Base-by-base conservation (phyloP, 2,329 filamentous ascomycete genomes). In the Meredithiella fracta region DNA sequence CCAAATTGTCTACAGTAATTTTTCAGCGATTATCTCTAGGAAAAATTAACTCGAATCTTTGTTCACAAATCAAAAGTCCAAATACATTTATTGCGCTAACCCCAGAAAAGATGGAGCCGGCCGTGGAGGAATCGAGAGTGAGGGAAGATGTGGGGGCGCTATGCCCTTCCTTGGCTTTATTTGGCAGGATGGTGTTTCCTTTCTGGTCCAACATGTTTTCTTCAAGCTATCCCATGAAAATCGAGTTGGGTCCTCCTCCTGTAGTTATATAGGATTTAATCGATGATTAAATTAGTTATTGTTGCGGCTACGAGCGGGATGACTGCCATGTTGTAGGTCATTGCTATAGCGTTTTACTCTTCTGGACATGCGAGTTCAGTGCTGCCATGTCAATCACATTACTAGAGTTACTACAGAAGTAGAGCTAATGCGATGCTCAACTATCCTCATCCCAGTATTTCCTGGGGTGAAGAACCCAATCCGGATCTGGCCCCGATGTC, bases 101-200 rank as follows among this genome's bases (percentile, higher is more conserved):
- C 53, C 53, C 53, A 47, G 53, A 54, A 54, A 54, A 47, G 25
- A 54, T 54, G 53, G 53, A 47, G 53, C 53, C 38, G 53, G 11
- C 14, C 26, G 53, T 29, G 15, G 25, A 54, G 53, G 40, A 51
- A 26, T 34, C 25, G 8, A 26, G 11, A 17, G n/a, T 54, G 53
- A 20, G 53, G 17, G 20, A 54, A 54, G 23, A 54, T 25, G 38
- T 54, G 53, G 53, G 42, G 53, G n/a, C 40, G 15, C 31, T 20
- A 22, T 38, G 38, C 17, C 40, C 6, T 25, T 47, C 52, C 42
- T 54, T 47, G 23, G 53, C 40, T 17, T 42, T 25, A 44, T 25
- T 51, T 51, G 49, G 26, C 49, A 31, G 40, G 15, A 20, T 44
- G 40, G 11, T n/a, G 40, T 44, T 44, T 44, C 40, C 7, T 44